Percentiles rank a stretch among this genome's conserved stretches.
These are phyloP conservation scores for Teratosphaeria pseudoeucalypti DNA, from an alignment of 2,329 filamentous ascomycete genomes.

Conservation along the genomic window DNA sequence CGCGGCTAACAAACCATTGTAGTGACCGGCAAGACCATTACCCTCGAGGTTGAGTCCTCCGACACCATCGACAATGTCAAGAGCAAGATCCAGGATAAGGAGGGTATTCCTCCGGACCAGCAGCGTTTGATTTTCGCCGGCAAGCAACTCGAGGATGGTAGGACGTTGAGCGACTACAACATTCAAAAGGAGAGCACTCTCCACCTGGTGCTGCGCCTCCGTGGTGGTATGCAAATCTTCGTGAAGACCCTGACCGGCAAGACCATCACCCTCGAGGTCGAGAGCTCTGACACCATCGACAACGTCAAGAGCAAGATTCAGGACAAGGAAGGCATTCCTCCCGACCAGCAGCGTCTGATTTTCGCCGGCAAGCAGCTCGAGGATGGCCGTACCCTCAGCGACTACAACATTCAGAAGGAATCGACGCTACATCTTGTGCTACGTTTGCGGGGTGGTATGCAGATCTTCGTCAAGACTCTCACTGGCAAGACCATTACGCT, in stretches of 20 bases:
- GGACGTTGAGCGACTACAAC: conserved; percentile 85
- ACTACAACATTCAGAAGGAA: conserved; percentile 92
- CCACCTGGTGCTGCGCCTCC: conserved; percentile 54
- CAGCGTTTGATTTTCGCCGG: conserved; percentile 93
- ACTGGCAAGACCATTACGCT: conserved; percentile 88
- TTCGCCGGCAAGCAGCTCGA: conserved; percentile 96
- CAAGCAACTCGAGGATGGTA: conserved; percentile 92
- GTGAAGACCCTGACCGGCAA: conserved; percentile 53
- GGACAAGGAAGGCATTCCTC: conserved; percentile 74
- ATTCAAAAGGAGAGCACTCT: conserved; percentile 66
- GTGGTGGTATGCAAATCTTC: conserved; percentile 58
- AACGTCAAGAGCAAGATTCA: conserved; percentile 90
- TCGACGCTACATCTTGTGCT: conserved; percentile 56
- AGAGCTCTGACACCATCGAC: conserved; percentile 83
- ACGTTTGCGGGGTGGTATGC: conserved; percentile 60
- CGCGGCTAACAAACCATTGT: conserved; percentile 24
- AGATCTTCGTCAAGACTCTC: conserved; percentile 39
- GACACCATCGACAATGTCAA: conserved; percentile 97
- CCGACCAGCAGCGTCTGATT: conserved; percentile 88
- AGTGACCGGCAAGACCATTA: conserved; percentile 60
- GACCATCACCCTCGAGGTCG: conserved; percentile 87
- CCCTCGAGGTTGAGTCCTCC: conserved; percentile 57
- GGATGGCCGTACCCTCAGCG: conserved; percentile 79
- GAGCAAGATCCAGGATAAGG: conserved; percentile 95
- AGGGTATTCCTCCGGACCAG: conserved; percentile 91